Evolutionary conservation across 148 eudicot genomes (phyloP).

Genomic region (Rheum nobile): DNA sequence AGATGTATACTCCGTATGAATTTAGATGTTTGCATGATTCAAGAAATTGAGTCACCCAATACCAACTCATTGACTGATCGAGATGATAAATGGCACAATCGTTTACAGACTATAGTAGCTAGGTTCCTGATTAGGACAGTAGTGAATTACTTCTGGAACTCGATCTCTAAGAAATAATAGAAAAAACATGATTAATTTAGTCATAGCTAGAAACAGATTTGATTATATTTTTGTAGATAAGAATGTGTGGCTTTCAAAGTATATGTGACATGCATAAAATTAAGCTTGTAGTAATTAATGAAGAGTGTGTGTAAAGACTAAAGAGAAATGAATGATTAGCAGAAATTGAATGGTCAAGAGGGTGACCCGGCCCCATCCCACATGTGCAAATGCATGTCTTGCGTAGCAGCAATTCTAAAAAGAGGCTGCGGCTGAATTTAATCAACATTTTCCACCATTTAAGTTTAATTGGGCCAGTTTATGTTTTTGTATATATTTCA

Average conservation of each 20-base stretch:
- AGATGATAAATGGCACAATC: not conserved
- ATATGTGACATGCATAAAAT: not conserved
- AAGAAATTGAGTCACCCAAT: not conserved
- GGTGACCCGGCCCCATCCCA: not conserved
- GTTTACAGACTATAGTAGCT: not conserved
- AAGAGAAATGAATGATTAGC: not conserved
- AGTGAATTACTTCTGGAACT: not conserved
- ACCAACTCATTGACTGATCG: not conserved
- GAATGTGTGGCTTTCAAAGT: not conserved
- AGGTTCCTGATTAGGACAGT: not conserved
- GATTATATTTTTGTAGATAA: not conserved
- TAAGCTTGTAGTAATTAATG: not conserved
- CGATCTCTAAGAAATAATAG: not conserved
- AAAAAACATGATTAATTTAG: too few species aligned
- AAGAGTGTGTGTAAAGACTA: too few species aligned
- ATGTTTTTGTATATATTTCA: not conserved
- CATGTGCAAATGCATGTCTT: slow-evolving; percentile 1
- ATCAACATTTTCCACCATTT: too few species aligned
- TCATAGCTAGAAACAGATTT: not conserved
- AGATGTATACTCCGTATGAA: too few species aligned
- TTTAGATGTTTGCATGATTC: not conserved
- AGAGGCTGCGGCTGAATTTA: not conserved
- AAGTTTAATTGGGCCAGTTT: not conserved
- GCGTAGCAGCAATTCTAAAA: not conserved
- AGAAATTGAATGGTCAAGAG: not conserved